These are phyloP conservation scores for Euphorbia schlechtendalii DNA, from an alignment of 441 rosid species.

Conservation along the genomic window DNA sequence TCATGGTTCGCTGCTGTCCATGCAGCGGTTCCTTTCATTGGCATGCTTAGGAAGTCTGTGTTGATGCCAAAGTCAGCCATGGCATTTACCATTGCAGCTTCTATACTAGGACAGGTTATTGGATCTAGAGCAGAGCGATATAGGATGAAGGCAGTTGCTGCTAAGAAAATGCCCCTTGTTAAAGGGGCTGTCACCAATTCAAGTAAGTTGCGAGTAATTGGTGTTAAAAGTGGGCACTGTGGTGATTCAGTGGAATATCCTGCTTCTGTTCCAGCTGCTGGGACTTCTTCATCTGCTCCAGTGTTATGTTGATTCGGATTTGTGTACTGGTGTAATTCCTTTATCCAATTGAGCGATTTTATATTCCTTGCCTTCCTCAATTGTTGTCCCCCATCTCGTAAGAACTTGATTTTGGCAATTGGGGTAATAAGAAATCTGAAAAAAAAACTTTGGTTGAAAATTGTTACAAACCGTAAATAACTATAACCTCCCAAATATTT, in stretches of 20 bases:
- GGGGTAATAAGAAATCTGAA: slow-evolving; percentile 20
- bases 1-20: slow-evolving; percentile 80
- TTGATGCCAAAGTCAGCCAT: slow-evolving; percentile 84
- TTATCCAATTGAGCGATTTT: slow-evolving; percentile 6
- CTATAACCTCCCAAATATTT: too few species aligned
- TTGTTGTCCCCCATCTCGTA: slow-evolving; percentile 8
- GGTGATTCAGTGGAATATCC: slow-evolving; percentile 29
- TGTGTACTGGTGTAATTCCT: slow-evolving; percentile 7
- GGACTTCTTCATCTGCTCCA: slow-evolving; percentile 30
- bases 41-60: slow-evolving; percentile 76
- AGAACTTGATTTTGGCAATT: slow-evolving; percentile 15
- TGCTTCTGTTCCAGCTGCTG: slow-evolving; percentile 28
- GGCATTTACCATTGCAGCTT: slow-evolving; percentile 77
- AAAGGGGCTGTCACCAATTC: slow-evolving; percentile 22
- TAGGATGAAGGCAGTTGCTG: slow-evolving; percentile 47
- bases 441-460: too few species aligned
- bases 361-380: slow-evolving; percentile 11
- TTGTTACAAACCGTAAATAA: too few species aligned
- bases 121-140: slow-evolving; percentile 84
- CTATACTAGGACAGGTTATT: slow-evolving; percentile 69
- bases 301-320: slow-evolving; percentile 32
- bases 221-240: slow-evolving; percentile 34
- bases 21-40: slow-evolving; percentile 85
- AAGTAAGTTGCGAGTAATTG: slow-evolving; percentile 24
- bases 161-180: slow-evolving; percentile 23